Evolutionary conservation across 202 grass and related monocot genomes (phyloP), one percentile per base, ranked within the genome.

Genomic region (Setaria viridis): DNA sequence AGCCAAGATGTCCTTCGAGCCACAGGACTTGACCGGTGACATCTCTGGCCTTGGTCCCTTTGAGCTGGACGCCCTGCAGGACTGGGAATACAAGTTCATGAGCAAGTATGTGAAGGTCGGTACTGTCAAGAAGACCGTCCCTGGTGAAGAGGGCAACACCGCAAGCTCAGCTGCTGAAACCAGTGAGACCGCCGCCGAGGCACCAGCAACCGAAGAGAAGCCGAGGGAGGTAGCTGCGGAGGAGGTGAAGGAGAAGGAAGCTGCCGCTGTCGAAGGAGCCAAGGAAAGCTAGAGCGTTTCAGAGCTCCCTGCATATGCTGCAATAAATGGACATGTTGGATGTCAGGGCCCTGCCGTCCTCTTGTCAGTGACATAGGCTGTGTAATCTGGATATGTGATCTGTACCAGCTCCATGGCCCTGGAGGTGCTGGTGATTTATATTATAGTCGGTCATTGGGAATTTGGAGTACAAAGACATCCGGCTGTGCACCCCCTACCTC

Each of bases 11-110:
- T 98, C 95, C 29, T 98, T 98, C 11, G 95, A 98, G 67, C 81
- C 80, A 63, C 77, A 92, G 75, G 93, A 95, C 75, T 80, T 95
- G 82, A 98, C 90, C 2, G 80, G 91, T 3, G 91, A 98, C 43
- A 83, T 89, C 42, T 85, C 95, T 3, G 93, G 89, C 55, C 93
- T 98, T 46, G 93, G 95, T 14, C 93, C 95, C 16, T 98, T 98
- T 50, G 93, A 98, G 86, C 62, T 95, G 2, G 95, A 95, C 7
- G 89, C 89, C 0, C 75, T 98, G 79, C 95, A 95, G 85, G 93
- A 98, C 49, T 98, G 93, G 91, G 95, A 98, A 58, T 92, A 95
- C 86, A 98, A 95, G 78, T 98, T 98, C 81, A 92, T 95, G 93
- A 88, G 93, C 85, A 95, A 95, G 74, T 95, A 98, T 33, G 93